These are phyloP conservation scores for Puccinia triticina DNA, from an alignment of 1,284 basidiomycete species.

Conservation along the genomic window DNA sequence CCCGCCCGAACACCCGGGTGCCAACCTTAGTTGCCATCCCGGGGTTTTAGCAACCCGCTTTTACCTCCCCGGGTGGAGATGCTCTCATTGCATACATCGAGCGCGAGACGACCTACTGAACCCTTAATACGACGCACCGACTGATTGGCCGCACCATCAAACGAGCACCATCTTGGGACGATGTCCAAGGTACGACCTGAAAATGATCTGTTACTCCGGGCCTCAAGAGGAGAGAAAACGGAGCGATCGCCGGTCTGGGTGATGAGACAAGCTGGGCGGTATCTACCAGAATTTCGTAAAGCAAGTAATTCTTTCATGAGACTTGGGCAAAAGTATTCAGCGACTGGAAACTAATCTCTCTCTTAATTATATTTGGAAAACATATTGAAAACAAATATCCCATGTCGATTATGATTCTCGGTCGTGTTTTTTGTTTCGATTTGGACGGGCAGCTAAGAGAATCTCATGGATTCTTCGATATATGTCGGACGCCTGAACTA, in stretches of 20 bases:
- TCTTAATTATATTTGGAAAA: background rate
- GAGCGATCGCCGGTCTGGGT: constrained; percentile 96
- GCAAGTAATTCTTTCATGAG: constrained; percentile 60
- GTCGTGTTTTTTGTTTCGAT: background rate
- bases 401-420: background rate
- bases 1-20: too few species aligned
- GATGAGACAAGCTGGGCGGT: constrained; percentile 96
- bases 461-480: constrained; percentile 85
- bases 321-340: background rate
- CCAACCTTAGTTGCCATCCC: too few species aligned
- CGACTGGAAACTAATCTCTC: background rate
- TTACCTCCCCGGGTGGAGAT: too few species aligned
- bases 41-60: too few species aligned
- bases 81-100: too few species aligned
- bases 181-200: constrained; percentile 59
- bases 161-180: too few species aligned
- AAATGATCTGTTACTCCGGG: constrained; percentile 87
- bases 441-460: constrained; percentile 69
- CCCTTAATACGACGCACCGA: too few species aligned
- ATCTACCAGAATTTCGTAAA: constrained; percentile 72
- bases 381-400: background rate
- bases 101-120: too few species aligned
- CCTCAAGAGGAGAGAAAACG: constrained; percentile 83
- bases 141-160: too few species aligned
- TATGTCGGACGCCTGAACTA: constrained; percentile 83